A percentile compares a stretch with the other conserved stretches of the same genome.
Conservation (phyloP, 176 grass and related monocot species). For the Saccharum spontaneum region DNA sequence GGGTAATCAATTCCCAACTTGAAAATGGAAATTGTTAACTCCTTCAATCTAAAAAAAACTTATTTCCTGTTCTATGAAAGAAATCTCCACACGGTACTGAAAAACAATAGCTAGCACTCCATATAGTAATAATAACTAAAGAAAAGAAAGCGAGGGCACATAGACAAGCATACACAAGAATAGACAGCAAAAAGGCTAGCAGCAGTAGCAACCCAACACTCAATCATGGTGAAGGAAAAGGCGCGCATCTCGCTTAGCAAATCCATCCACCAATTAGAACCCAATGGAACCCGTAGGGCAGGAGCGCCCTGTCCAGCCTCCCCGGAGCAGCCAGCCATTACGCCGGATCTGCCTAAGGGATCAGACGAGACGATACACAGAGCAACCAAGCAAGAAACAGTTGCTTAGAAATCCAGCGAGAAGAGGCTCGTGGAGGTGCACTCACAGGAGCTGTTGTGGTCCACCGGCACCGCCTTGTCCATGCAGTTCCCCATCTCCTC, state of each 20-base stretch:
- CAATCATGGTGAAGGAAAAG: constrained; percentile 6
- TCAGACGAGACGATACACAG: not conserved
- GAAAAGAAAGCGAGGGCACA: no score
- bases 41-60: not conserved
- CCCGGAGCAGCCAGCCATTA: not conserved
- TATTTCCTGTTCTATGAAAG: not conserved
- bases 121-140: no score
- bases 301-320: not conserved
- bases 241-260: not conserved
- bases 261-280: not conserved
- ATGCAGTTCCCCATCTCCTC: constrained; percentile 80
- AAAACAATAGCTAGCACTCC: not conserved
- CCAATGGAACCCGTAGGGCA: not conserved
- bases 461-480: constrained; percentile 36
- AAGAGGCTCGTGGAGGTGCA: not conserved
- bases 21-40: not conserved
- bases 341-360: constrained; percentile 3
- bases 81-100: not conserved
- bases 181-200: not conserved
- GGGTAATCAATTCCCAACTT: not conserved
- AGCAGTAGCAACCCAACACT: not conserved
- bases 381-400: not conserved
- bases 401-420: not conserved
- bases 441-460: constrained; percentile 53
- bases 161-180: not conserved